A percentile compares a stretch with the other conserved stretches of the same genome.
These are phyloP conservation scores for Colletotrichum aenigma DNA, from an alignment of 2,329 filamentous ascomycete species.

Conservation along the genomic window DNA sequence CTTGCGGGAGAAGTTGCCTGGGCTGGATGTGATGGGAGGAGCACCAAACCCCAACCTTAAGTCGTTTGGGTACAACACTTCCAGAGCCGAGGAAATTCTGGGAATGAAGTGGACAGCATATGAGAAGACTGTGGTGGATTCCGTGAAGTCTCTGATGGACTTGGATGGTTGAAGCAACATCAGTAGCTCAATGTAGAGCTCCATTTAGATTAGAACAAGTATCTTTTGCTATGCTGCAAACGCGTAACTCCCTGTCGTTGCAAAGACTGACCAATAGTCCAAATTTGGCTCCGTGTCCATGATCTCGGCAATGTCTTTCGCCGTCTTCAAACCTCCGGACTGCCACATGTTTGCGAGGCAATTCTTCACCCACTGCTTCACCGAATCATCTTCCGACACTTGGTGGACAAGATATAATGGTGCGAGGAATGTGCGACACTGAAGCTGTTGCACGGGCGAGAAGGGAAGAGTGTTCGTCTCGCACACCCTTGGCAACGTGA, in stretches of 20 bases:
- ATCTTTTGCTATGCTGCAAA: slow-evolving; percentile 20
- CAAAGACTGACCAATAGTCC: slow-evolving; percentile 26
- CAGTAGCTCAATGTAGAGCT: background rate
- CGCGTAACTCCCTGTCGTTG: slow-evolving; percentile 28
- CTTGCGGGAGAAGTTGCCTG: slow-evolving; percentile 25
- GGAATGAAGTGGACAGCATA: slow-evolving; percentile 50
- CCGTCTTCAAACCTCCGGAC: slow-evolving; percentile 16
- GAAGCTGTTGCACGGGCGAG: slow-evolving; percentile 23
- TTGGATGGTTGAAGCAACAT: background rate
- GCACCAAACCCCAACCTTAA: background rate
- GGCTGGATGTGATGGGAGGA: slow-evolving; percentile 20
- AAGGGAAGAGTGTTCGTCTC: slow-evolving; percentile 16
- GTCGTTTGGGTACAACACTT: slow-evolving; percentile 36
- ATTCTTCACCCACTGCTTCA: slow-evolving; percentile 17
- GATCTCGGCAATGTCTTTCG: slow-evolving; percentile 12
- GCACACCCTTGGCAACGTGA: slow-evolving; percentile 1
- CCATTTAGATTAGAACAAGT: background rate
- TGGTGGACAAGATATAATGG: slow-evolving; percentile 23
- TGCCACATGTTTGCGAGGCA: slow-evolving; percentile 22
- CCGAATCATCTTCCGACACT: background rate
- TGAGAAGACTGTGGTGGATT: slow-evolving; percentile 52
- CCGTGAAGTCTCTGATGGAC: background rate
- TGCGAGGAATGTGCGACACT: slow-evolving; percentile 21
- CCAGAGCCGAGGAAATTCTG: slow-evolving; percentile 46
- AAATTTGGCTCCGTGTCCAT: slow-evolving; percentile 1